phyloP scores from a whole-genome alignment of 352 stramenopile genomes.

The Pythium utonaiense region DNA sequence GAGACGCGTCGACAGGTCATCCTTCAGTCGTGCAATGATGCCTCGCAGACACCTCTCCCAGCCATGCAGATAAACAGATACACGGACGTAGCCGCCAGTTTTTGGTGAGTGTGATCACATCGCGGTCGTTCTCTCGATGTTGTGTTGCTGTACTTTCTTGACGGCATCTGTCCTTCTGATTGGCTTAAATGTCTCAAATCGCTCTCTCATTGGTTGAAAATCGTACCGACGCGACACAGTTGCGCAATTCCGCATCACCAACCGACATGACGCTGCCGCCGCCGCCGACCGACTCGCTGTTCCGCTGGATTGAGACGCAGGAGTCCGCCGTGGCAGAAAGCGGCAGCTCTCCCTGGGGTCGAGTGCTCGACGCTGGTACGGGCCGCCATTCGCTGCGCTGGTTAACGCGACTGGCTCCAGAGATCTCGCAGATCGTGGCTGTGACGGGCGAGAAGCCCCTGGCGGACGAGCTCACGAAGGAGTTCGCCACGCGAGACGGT shows the following conservation, averaged over 20 bases:
- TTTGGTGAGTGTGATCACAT: background rate
- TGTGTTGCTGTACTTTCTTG: no score
- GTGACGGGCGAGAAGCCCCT: slow-evolving; percentile 49
- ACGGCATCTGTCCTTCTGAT: no score
- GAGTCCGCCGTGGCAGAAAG: slow-evolving; percentile 14
- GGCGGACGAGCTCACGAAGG: slow-evolving; percentile 27
- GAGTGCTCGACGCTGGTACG: slow-evolving; percentile 80
- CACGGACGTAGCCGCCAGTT: background rate
- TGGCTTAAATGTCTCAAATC: background rate
- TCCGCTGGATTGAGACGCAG: slow-evolving; percentile 46
- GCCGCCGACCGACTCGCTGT: slow-evolving; percentile 38
- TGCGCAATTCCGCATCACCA: slow-evolving; percentile 12
- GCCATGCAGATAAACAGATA: no score
- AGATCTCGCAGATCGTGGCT: slow-evolving; percentile 33
- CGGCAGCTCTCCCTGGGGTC: slow-evolving; percentile 25
- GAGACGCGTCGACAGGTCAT: no score
- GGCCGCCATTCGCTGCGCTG: slow-evolving; percentile 78
- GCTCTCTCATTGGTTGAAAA: slow-evolving; percentile 11
- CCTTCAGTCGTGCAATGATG: no score
- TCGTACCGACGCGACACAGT: background rate
- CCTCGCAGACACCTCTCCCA: no score
- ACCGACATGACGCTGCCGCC: background rate
- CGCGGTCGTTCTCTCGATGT: no score
- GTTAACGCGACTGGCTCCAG: slow-evolving; percentile 54
- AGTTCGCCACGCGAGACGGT: slow-evolving; percentile 12